These are phyloP conservation scores for Theobroma grandiflorum DNA, from an alignment of 441 rosid species.

Conservation along the genomic window DNA sequence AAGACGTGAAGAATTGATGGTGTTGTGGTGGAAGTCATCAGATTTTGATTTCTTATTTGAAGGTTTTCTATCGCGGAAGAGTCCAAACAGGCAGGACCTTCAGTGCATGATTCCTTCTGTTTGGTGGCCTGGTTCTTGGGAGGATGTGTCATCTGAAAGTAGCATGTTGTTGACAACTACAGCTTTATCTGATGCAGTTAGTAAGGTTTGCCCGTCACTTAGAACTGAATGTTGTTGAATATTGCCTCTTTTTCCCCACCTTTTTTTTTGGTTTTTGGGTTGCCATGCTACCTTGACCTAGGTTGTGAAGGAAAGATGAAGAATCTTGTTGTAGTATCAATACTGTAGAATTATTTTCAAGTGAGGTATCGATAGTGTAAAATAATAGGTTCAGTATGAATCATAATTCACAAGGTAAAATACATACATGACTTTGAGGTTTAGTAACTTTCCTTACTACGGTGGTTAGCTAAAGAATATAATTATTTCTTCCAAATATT, in stretches of 20 bases:
- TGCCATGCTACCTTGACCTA: constrained; percentile 3
- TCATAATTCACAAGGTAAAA: constrained; percentile 1
- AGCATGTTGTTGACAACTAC: constrained; percentile 85
- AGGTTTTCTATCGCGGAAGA: constrained; percentile 84
- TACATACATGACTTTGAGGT: neutral
- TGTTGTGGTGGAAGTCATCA: constrained; percentile 83
- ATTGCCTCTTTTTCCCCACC: neutral
- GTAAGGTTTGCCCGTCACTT: constrained; percentile 62
- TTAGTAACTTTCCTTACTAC: neutral
- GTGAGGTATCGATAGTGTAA: neutral
- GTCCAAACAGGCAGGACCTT: constrained; percentile 87
- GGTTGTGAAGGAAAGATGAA: neutral
- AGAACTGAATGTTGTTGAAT: constrained; percentile 21
- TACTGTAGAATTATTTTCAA: neutral
- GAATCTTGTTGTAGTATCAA: neutral
- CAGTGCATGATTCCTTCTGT: constrained; percentile 89
- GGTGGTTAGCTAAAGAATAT: neutral
- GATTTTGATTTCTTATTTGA: constrained; percentile 87
- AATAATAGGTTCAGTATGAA: neutral
- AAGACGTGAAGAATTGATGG: constrained; percentile 79
- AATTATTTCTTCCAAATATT: neutral
- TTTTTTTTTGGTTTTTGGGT: neutral
- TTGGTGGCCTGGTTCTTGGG: constrained; percentile 99
- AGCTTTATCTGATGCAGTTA: constrained; percentile 80
- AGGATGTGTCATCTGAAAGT: constrained; percentile 76